Base-by-base conservation (phyloP, 176 grass and related monocot species). In the Olyra latifolia region DNA sequence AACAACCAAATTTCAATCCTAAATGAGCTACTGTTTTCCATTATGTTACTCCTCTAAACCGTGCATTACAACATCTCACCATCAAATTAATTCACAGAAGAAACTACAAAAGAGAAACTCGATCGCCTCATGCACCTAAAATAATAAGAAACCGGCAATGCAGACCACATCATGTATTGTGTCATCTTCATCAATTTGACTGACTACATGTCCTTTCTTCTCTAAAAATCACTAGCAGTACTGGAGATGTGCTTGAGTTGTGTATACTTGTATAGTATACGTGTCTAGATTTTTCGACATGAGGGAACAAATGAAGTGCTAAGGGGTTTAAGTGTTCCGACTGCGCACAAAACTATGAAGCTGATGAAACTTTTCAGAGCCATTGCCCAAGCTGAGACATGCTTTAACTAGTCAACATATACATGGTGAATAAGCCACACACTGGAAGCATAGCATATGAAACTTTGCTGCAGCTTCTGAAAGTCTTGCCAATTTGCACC, bases 391-490 rank as follows among this genome's bases (percentile, higher is more conserved):
- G 32, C 38, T 8, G 3, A 69, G 1, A 32, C 5, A 48, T 81
- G 29, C 0, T 81, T 60, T 23, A 58, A 35, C 32, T 23, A 58
- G 32, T 60, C 14, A 62, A 47, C 17, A 62, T 29, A 32, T 62
- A 15, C 58, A 77, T 47, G 24, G 41, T 76, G 41, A 76, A 76
- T 0, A 41, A 40, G n/a, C 14, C 39, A 13, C 4, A 27, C 8
- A 1, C 44, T 45, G 39, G 42, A 46, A 2, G 13, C 5, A 46
- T 45, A 1, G 2, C 66, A 69, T 27, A 69, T 19, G 1, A 17
- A 10, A 70, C 27, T 28, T 70, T 48, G 42, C 61, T 49, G 75
- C 75, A 63, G 25, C 75, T 77, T 77, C 42, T 47, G 32, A 22
- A 64, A 77, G 58, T 17, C 27, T 63, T 63, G 63, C 11, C 75